Evolutionary conservation across 805 yeast genomes (phyloP).

Genomic region (Kluyveromyces lactis): DNA sequence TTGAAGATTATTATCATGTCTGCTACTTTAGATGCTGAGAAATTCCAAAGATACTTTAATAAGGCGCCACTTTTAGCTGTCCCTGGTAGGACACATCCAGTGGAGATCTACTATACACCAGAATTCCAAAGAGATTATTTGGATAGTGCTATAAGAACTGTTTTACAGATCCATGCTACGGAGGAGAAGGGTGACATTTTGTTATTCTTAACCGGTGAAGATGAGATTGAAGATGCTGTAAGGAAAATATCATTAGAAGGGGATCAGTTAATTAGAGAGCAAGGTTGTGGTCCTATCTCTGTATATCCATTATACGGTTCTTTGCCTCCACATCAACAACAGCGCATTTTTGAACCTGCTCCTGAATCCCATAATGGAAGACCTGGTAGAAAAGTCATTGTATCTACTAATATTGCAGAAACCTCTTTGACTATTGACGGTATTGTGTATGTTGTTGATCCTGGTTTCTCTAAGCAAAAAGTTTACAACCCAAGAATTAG

Average conservation of each 20-base stretch:
- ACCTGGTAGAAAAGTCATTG: constrained; percentile 92
- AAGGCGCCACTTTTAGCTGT: constrained; percentile 92
- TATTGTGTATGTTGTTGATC: constrained; percentile 93
- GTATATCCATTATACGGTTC: constrained; percentile 96
- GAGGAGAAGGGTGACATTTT: constrained; percentile 90
- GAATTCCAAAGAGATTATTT: constrained; percentile 92
- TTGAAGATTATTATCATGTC: constrained; percentile 92
- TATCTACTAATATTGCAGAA: constrained; percentile 94
- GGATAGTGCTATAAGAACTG: constrained; percentile 93
- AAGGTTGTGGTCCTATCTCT: constrained; percentile 77
- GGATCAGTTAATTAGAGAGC: constrained; percentile 82
- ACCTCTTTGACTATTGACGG: constrained; percentile 97
- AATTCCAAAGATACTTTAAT: constrained; percentile 82
- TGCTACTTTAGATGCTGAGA: constrained; percentile 95
- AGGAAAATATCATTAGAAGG: constrained; percentile 80
- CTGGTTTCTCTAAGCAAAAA: constrained; percentile 94
- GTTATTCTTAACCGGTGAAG: constrained; percentile 89
- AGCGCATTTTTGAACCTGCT: constrained; percentile 86
- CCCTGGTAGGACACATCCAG: constrained; percentile 97
- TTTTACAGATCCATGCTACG: constrained; percentile 92
- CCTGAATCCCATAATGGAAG: constrained; percentile 66
- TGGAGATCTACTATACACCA: constrained; percentile 93
- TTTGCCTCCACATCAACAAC: constrained; percentile 92
- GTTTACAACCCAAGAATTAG: constrained; percentile 94
- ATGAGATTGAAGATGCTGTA: constrained; percentile 95